Evolutionary conservation across 768 basidiomycete genomes (phyloP).

Genomic region (Calvatia gigantea): DNA sequence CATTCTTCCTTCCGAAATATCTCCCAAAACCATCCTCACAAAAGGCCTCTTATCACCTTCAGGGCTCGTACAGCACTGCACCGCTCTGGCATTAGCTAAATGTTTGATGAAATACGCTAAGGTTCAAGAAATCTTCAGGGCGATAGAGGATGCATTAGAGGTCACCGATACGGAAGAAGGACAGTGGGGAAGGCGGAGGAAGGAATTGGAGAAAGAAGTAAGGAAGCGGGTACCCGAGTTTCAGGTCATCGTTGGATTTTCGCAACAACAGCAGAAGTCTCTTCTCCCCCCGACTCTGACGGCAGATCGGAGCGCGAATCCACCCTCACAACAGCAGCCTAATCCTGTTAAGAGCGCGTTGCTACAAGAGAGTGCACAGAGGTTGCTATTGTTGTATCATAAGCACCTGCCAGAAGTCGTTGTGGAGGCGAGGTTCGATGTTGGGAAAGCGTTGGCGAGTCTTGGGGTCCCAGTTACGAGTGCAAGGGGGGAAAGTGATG

Average conservation of each 20-base stretch:
- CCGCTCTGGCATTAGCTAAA: slow-evolving; percentile 72
- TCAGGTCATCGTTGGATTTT: slow-evolving; percentile 80
- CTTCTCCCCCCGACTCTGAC: slow-evolving; percentile 15
- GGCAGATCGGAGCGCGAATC: neutral
- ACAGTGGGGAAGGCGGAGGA: slow-evolving; percentile 64
- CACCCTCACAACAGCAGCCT: neutral
- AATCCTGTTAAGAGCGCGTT: slow-evolving; percentile 50
- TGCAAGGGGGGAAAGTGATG: slow-evolving; percentile 18
- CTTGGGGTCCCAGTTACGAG: no score
- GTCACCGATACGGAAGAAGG: slow-evolving; percentile 58
- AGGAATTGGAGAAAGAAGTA: slow-evolving; percentile 74
- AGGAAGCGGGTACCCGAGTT: slow-evolving; percentile 82
- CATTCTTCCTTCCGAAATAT: slow-evolving; percentile 67
- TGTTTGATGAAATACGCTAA: slow-evolving; percentile 68
- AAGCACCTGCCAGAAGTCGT: slow-evolving; percentile 68
- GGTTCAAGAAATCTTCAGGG: slow-evolving; percentile 46
- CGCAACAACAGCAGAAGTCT: slow-evolving; percentile 60
- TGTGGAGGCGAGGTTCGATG: slow-evolving; percentile 81
- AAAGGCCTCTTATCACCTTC: slow-evolving; percentile 76
- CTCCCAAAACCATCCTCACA: slow-evolving; percentile 71
- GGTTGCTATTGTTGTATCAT: slow-evolving; percentile 86
- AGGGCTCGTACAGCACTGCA: slow-evolving; percentile 81
- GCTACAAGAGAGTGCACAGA: slow-evolving; percentile 74
- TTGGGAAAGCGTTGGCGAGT: slow-evolving; percentile 68
- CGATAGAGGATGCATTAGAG: slow-evolving; percentile 51